Evolutionary conservation across 352 stramenopile species (phyloP), one percentile per base, ranked within the genome.

Genomic region (Peronospora destructor): DNA sequence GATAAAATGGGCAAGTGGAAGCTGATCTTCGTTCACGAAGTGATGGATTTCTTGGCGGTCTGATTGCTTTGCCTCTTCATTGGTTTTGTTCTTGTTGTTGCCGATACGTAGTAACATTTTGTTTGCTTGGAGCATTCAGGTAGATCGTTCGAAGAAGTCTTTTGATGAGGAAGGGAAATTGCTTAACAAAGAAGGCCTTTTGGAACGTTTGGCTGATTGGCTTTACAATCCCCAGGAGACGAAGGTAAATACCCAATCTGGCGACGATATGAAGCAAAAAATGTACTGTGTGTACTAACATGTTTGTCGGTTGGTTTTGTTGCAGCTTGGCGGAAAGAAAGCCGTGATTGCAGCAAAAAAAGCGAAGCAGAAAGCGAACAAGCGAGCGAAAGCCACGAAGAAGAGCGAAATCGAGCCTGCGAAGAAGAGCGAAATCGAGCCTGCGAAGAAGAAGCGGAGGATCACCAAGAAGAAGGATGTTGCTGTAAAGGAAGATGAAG

Each of bases 71-170:
- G 13, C 23, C 23, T n/a, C 40, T 25, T 39, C 11, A 26, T 19
- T 33, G 13, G 19, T 25, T 7, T 50, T 21, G 5, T 42, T 29
- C 47, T 19, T 51, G 17, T 25, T 51, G 32, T 43, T 45, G 8
- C n/a, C 19, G 2, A 26, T 14, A 30, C 13, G 39, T 28, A 54
- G 21, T 56, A 19, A 43, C 36, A 40, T 9, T 36, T 37, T 40
- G 11, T 16, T 43, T n/a, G 14, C 25, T 48, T 8, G 14, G 16
- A 4, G 3, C 40, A 10, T 14, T n/a, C 28, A 91, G 79, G 72
- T 91, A n/a, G 76, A 91, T 45, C 76, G 81, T 14, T 91, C 81
- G 3, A 87, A 87, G 53, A 91, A 91, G 50, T 91, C 80, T 32
- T 91, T 91, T 54, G 73, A 85, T 17, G 80, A 87, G 7, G 61